These are phyloP conservation scores for Dorcoceras hygrometricum DNA, from an alignment of 257 asterid genomes.

Conservation along the genomic window DNA sequence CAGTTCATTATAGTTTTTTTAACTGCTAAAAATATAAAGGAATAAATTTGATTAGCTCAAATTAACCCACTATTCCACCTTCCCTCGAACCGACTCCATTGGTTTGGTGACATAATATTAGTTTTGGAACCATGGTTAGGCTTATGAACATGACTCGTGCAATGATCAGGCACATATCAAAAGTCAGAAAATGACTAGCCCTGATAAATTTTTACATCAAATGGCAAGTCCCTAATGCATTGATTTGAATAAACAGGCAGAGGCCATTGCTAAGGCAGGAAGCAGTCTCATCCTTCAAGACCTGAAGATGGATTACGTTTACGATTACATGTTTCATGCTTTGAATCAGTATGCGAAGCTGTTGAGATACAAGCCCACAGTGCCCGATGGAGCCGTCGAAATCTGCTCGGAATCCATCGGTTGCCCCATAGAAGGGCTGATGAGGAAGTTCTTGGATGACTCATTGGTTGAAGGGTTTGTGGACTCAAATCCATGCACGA, in stretches of 20 bases:
- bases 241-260: slow-evolving; percentile 31
- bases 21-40: no score
- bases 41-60: no score
- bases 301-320: slow-evolving; percentile 46
- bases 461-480: slow-evolving; percentile 34
- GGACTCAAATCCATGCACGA: slow-evolving; percentile 31
- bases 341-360: slow-evolving; percentile 44
- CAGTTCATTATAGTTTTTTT: no score
- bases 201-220: no score
- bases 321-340: slow-evolving; percentile 57
- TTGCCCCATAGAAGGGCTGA: slow-evolving; percentile 36
- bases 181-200: no score
- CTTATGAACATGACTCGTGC: no score
- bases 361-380: slow-evolving; percentile 38
- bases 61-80: no score
- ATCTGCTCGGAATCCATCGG: slow-evolving; percentile 47
- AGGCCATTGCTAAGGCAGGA: slow-evolving; percentile 40
- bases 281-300: slow-evolving; percentile 44
- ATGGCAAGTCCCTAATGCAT: no score
- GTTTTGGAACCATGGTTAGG: no score
- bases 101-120: no score
- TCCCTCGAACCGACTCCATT: no score
- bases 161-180: no score
- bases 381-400: slow-evolving; percentile 42
- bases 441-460: slow-evolving; percentile 34